These are phyloP conservation scores for Schizonepeta tenuifolia DNA, from an alignment of 257 asterid species.

Conservation along the genomic window DNA sequence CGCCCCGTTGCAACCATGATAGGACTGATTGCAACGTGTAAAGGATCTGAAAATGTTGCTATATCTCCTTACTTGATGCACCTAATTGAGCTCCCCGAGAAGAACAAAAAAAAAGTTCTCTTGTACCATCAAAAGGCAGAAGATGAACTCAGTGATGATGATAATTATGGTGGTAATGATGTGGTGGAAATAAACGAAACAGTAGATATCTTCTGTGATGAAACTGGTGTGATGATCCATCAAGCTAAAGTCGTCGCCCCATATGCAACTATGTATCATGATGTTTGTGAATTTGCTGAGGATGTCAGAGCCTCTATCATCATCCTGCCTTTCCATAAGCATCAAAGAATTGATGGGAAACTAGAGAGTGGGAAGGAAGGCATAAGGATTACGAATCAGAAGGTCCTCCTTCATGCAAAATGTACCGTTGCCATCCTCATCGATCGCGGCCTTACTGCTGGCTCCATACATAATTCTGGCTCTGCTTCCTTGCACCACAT, in stretches of 20 bases:
- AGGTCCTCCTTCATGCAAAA: conserved; percentile 77
- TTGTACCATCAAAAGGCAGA: conserved; percentile 83
- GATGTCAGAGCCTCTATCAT: conserved; percentile 75
- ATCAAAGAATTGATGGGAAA: conserved; percentile 95
- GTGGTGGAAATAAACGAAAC: conserved; percentile 95
- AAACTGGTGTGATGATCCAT: conserved; percentile 70
- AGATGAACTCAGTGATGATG: conserved; percentile 90
- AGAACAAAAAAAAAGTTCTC: conserved; percentile 52
- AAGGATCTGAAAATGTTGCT: conserved; percentile 62
- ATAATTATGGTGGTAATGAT: conserved; percentile 91
- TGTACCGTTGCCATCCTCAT: conserved; percentile 87
- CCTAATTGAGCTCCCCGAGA: conserved; percentile 89
- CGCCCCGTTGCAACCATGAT: conserved; percentile 88
- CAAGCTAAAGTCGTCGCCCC: conserved; percentile 81
- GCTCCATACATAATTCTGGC: conserved; percentile 44
- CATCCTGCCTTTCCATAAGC: conserved; percentile 92
- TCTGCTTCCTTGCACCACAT: conserved; percentile 74
- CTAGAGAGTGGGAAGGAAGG: conserved; percentile 91
- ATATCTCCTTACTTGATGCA: conserved; percentile 85
- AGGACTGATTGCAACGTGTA: conserved; percentile 74
- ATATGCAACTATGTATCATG: conserved; percentile 61
- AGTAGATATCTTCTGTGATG: conserved; percentile 73
- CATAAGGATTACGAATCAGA: conserved; percentile 78
- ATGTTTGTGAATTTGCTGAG: conserved; percentile 70
- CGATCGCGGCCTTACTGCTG: conserved; percentile 87